Evolutionary conservation across 1,284 basidiomycete genomes (phyloP).

Genomic region (Coniferiporia weirii): DNA sequence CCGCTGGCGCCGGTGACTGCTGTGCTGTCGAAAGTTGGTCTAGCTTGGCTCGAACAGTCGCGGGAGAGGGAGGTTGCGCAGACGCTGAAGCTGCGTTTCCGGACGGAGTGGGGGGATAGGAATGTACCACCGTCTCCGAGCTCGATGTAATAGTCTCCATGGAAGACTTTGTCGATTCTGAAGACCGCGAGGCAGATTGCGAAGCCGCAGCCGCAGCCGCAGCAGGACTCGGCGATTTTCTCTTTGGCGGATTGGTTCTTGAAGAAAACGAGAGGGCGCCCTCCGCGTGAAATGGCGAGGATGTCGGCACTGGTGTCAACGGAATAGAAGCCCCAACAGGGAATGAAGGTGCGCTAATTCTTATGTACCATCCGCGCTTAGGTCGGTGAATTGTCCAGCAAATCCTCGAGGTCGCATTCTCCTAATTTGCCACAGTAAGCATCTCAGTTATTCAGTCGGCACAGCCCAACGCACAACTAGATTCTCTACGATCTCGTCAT

Average conservation of each 20-base stretch:
- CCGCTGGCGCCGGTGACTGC: conserved; percentile 26
- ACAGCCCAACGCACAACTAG: conserved; percentile 47
- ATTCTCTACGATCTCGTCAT: conserved; percentile 70
- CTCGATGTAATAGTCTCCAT: conserved; percentile 5
- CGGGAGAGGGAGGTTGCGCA: conserved; percentile 41
- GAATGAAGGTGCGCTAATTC: conserved; percentile 59
- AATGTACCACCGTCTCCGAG: conserved; percentile 38
- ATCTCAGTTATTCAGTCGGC: not conserved
- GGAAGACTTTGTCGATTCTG: not conserved
- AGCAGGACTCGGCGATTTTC: conserved; percentile 22
- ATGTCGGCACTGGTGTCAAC: conserved; percentile 49
- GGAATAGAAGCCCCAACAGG: conserved; percentile 61
- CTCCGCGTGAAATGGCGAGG: conserved; percentile 52
- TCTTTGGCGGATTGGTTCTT: conserved; percentile 41
- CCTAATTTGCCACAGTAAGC: conserved; percentile 32
- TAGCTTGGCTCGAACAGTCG: conserved; percentile 36
- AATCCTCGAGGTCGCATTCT: conserved; percentile 56
- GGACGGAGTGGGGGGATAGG: conserved; percentile 65
- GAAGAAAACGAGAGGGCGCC: conserved; percentile 60
- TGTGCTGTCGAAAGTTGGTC: conserved; percentile 26
- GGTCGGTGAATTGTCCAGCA: conserved; percentile 73
- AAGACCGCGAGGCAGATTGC: conserved; percentile 19
- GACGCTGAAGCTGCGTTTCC: conserved; percentile 25
- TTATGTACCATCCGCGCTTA: conserved; percentile 75
- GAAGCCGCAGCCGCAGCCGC: conserved; percentile 26